A percentile compares a stretch with the other conserved stretches of the same genome.
phyloP scores from a whole-genome alignment of 805 yeast species.

The Cyberlindnera americana region DNA sequence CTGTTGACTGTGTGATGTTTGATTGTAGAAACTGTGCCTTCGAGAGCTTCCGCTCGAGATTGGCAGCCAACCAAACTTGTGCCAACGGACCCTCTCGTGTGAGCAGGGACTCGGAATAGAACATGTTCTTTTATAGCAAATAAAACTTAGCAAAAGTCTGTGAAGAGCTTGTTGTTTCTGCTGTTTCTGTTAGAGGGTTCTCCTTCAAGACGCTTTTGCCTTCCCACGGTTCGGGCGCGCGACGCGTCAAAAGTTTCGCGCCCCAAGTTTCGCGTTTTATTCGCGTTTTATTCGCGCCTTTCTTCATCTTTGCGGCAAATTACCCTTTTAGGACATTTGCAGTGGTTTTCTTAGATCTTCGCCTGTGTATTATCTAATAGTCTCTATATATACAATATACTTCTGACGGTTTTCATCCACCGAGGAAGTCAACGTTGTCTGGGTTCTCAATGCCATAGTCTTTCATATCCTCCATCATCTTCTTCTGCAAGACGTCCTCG shows the following conservation, averaged over 20 bases:
- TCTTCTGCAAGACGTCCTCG: slow-evolving; percentile 25
- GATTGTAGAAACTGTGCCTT: slow-evolving; percentile 71
- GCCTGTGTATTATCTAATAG: too few relatives aligned
- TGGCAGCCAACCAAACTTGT: slow-evolving; percentile 90
- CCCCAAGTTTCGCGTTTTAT: too few relatives aligned
- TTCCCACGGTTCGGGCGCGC: too few relatives aligned
- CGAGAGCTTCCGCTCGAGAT: slow-evolving; percentile 72
- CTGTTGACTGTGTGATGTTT: slow-evolving; percentile 61
- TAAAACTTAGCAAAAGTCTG: neutral
- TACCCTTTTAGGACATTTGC: too few relatives aligned
- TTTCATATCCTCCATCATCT: slow-evolving; percentile 23
- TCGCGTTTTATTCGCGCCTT: too few relatives aligned
- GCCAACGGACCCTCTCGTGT: slow-evolving; percentile 82
- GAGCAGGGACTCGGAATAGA: slow-evolving; percentile 48
- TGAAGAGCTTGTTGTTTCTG: neutral
- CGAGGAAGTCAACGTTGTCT: slow-evolving; percentile 19
- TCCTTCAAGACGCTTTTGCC: too few relatives aligned
- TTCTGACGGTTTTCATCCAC: slow-evolving; percentile 14
- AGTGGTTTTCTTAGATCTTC: too few relatives aligned
- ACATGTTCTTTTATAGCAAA: slow-evolving; percentile 32
- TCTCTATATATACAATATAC: neutral
- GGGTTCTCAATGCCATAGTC: slow-evolving; percentile 27
- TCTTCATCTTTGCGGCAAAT: too few relatives aligned
- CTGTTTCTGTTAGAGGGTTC: neutral
- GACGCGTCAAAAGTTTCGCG: too few relatives aligned